Evolutionary conservation across 2,329 filamentous ascomycete species (phyloP), one percentile per base, ranked within the genome.

Genomic region (Ustulina deusta): DNA sequence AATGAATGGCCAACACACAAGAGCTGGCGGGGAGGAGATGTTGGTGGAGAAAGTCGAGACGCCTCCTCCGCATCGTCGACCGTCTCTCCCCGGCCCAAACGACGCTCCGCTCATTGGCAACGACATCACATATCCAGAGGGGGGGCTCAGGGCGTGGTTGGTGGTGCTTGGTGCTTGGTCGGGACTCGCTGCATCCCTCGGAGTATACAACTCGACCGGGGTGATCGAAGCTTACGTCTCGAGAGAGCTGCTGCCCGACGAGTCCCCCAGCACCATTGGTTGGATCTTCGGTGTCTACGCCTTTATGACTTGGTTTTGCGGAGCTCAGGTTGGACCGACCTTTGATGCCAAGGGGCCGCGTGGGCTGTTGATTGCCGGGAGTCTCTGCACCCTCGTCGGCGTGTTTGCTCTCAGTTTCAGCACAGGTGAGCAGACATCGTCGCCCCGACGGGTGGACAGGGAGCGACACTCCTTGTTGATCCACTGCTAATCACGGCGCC

Each of bases 261-360:
- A 65, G n/a, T 65, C 56, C 13, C 56, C 56, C 6, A 65, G 62
- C 25, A 60, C 56, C 17, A 65, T 65, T 42, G 62, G 62, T 10
- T 65, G 62, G 56, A 65, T 60, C 40, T 65, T 65, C 20, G 62
- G 62, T 32, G 48, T 65, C 3, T 65, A 65, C 34, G 55, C 62
- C 38, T 65, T 65, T 29, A 65, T 65, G 62, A 65, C 56, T n/a
- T 65, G 56, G 56, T 54, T 65, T 25, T 65, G 62, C 56, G 56
- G 62, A 27, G 62, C 62, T 34, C 62, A 64, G 38, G 62, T 64
- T 25, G 62, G 62, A 3, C 62, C 62, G 15, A 64, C 62, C 17
- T 64, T 64, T 22, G 62, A 64, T 25, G 54, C 62, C 15, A 64
- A 64, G 62, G 56, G 62, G 32, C 62, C 56, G 29, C 62, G 62